Percentiles rank a stretch among this genome's conserved stretches.
Evolutionary conservation across 2,329 filamentous ascomycete genomes (phyloP).

Genomic region (Hymenoscyphus fraxineus): DNA sequence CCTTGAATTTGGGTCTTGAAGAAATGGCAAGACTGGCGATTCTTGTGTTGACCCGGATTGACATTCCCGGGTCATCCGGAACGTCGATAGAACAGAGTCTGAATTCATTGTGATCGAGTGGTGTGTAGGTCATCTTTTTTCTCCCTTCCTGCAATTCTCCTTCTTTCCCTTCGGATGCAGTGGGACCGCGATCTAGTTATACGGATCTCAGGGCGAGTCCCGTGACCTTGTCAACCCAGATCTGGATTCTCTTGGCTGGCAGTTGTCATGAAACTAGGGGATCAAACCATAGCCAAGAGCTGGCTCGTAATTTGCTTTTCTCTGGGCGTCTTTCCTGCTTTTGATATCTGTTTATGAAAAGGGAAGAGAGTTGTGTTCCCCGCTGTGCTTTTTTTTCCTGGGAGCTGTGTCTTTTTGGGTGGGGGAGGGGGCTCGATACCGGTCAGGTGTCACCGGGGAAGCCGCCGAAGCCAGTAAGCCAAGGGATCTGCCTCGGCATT

Average conservation of each 20-base stretch:
- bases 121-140: constrained; percentile 7
- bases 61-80: constrained; percentile 11
- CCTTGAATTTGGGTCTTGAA: constrained; percentile 6
- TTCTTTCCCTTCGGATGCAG: neutral
- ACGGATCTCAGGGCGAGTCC: neutral
- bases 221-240: neutral
- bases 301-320: neutral
- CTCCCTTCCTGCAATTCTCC: neutral
- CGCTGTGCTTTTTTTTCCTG: neutral
- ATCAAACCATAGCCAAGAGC: neutral
- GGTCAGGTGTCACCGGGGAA: neutral
- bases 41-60: constrained; percentile 8
- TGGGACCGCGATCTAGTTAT: neutral
- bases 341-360: neutral
- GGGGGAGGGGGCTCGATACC: neutral
- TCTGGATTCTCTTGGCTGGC: neutral
- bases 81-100: constrained; percentile 7
- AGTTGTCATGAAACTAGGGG: neutral
- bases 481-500: constrained; percentile 2
- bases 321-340: neutral
- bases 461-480: neutral
- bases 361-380: neutral
- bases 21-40: neutral
- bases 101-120: constrained; percentile 11
- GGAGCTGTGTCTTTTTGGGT: neutral